These are phyloP conservation scores for Penicillium sp. DNA, from an alignment of 2,329 filamentous ascomycete species.

Conservation along the genomic window DNA sequence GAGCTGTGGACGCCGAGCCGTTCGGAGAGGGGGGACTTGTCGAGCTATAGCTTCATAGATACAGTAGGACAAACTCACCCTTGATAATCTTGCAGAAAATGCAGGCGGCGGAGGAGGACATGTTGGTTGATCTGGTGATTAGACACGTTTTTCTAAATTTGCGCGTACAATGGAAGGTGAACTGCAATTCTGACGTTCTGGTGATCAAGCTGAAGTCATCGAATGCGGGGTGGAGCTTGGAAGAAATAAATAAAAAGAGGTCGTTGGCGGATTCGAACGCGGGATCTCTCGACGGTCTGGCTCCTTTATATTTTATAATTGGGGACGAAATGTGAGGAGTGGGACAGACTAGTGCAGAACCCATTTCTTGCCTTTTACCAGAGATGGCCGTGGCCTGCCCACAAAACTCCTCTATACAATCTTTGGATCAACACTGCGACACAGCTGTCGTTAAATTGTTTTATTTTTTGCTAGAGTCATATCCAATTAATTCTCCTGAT, in stretches of 20 bases:
- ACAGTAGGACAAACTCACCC: slow-evolving; percentile 54
- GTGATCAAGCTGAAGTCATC: slow-evolving; percentile 13
- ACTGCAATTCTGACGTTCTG: background rate
- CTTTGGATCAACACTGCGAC: slow-evolving; percentile 55
- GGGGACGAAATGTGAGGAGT: slow-evolving; percentile 52
- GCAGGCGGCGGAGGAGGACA: slow-evolving; percentile 60
- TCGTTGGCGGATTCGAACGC: slow-evolving; percentile 31
- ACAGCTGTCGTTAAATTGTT: slow-evolving; percentile 46
- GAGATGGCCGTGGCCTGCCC: slow-evolving; percentile 71
- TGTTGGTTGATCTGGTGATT: slow-evolving; percentile 22
- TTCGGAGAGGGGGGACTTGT: background rate
- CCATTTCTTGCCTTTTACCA: slow-evolving; percentile 80
- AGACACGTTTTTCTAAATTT: background rate
- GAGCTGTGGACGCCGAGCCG: background rate
- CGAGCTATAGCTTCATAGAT: background rate
- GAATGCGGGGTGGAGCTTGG: slow-evolving; percentile 21
- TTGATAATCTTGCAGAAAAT: slow-evolving; percentile 99
- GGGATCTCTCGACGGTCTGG: background rate
- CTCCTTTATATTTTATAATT: background rate
- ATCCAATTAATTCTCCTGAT: slow-evolving; percentile 18
- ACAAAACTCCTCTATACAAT: slow-evolving; percentile 60
- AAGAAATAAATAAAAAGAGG: slow-evolving; percentile 4
- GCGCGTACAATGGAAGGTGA: background rate
- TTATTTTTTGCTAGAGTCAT: slow-evolving; percentile 26
- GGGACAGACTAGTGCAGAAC: slow-evolving; percentile 70